phyloP scores from a whole-genome alignment of 805 yeast genomes.

The Candida caryicola region DNA sequence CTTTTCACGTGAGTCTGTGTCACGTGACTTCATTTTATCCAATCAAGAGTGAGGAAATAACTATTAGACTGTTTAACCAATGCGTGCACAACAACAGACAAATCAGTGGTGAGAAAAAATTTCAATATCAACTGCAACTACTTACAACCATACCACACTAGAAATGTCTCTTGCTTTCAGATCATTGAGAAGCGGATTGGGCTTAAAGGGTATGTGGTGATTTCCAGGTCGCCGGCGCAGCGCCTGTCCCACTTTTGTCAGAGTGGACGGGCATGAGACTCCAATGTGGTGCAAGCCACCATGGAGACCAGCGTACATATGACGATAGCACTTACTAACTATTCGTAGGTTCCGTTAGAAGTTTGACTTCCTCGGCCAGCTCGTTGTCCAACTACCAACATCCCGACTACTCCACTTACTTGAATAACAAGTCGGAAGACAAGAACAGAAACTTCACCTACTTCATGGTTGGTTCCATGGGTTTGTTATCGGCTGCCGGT shows the following conservation, averaged over 20 bases:
- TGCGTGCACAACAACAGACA: background rate
- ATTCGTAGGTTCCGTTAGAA: conserved; percentile 38
- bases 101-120: conserved; percentile 6
- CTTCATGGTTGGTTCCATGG: conserved; percentile 97
- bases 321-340: conserved; percentile 6
- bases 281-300: too few species aligned
- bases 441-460: conserved; percentile 80
- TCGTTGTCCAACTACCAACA: conserved; percentile 80
- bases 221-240: background rate
- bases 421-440: conserved; percentile 70
- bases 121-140: conserved; percentile 2
- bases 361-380: conserved; percentile 48
- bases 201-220: conserved; percentile 34
- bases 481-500: conserved; percentile 86
- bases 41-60: conserved; percentile 6
- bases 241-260: background rate
- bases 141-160: background rate
- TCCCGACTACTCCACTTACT: conserved; percentile 82
- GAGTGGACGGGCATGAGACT: too few species aligned
- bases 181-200: conserved; percentile 43
- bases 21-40: conserved; percentile 3
- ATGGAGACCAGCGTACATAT: too few species aligned
- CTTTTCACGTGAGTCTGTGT: too few species aligned
- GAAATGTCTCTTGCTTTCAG: conserved; percentile 39
- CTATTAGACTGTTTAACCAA: conserved; percentile 2